Base-by-base conservation (phyloP, 2,329 filamentous ascomycete genomes). In the Eutypa lata region DNA sequence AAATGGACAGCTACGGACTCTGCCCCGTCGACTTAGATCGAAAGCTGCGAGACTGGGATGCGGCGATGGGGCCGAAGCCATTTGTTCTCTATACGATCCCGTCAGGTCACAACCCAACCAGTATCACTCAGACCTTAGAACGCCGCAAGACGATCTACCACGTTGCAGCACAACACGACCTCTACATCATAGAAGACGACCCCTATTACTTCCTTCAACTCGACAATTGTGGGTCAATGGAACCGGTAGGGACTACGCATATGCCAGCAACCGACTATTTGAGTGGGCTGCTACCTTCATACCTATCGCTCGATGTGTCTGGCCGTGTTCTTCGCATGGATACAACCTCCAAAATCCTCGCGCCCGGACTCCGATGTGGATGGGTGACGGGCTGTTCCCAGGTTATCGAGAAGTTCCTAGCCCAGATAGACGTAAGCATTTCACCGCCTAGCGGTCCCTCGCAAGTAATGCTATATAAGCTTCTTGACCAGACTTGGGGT, bases 181-280 rank as follows among this genome's bases (percentile, higher is more conserved):
- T 89, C 50, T 82, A 81, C 68, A 87, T 90, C 64, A 69, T 90
- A 55, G 87, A 90, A 72, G 87, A 90, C 62, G 87, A 90, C 58
- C 87, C 87, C 2, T 90, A 90, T 71, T 90, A 88, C 70, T 90
- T 89, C 74, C 76, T 90, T 40, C 87, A 90, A 61, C 82, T 85
- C 74, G 49, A 45, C 1, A n/a, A 40, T 5, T 21, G 16, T 11
- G 21, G n/a, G n/a, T n/a, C 37, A 19, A n/a, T 11, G 48, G 7
- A 8, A 31, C 16, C n/a, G 3, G 21, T 7, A 19, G 24, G 31
- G 31, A 47, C n/a, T 13, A 16, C 6, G 18, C 1, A 11, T n/a
- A 31, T 7, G 10, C 18, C 31, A 35, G 24, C 11, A 11, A 61
- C 73, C 14, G 51, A 35, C 13, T 59, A 49, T 16, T 35, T 47